A percentile compares a stretch with the other conserved stretches of the same genome.
Conservation (phyloP, 2,329 filamentous ascomycete species). For the Cladosporium sp. region DNA sequence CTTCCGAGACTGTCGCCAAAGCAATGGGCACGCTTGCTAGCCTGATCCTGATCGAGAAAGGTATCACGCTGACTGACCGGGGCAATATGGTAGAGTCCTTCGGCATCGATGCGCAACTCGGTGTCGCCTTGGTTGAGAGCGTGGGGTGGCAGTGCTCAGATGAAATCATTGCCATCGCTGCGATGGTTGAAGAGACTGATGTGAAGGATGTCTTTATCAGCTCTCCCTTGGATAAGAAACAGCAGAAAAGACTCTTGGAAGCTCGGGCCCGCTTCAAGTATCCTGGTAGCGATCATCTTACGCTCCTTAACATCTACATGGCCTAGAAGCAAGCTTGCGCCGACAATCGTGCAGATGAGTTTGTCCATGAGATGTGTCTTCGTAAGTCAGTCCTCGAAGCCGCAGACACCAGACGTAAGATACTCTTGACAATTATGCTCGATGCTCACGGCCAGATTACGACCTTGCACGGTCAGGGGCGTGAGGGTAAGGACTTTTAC, state of each 20-base stretch:
- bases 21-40: neutral
- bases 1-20: conserved; percentile 5
- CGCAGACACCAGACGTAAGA: too few species aligned
- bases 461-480: too few species aligned
- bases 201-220: neutral
- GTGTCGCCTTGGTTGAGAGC: neutral
- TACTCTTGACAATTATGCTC: too few species aligned
- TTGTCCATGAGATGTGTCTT: neutral
- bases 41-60: neutral
- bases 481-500: neutral
- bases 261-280: neutral
- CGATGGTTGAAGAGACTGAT: neutral
- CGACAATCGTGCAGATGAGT: neutral
- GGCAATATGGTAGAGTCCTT: neutral
- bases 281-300: neutral
- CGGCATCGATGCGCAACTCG: neutral
- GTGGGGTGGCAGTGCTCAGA: neutral
- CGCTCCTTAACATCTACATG: neutral
- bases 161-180: neutral
- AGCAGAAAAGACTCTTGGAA: too few species aligned
- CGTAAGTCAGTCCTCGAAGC: neutral
- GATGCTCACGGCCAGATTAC: too few species aligned
- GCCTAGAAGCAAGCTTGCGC: neutral
- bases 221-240: too few species aligned
- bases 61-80: neutral